Percentiles rank a stretch among this genome's conserved stretches.
phyloP scores from a whole-genome alignment of 805 yeast species.

The Torulaspora maleeae region DNA sequence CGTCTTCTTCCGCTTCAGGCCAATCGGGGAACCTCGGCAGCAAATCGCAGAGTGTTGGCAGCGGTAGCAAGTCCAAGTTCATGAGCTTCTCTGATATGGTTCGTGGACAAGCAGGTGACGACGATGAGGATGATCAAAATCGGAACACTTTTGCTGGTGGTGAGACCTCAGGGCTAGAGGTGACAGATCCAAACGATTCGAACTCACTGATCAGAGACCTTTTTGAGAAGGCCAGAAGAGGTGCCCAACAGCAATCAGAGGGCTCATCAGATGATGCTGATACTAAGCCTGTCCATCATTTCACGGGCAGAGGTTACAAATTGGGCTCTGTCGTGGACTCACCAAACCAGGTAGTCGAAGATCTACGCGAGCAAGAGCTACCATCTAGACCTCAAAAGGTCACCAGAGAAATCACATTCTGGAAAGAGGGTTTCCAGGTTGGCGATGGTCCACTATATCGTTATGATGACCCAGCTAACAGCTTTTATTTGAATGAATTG shows the following conservation, averaged over 20 bases:
- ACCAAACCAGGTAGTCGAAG: constrained; percentile 36
- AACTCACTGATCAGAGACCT: constrained; percentile 49
- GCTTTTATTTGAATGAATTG: constrained; percentile 68
- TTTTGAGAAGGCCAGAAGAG: constrained; percentile 62
- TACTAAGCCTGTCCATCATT: constrained; percentile 32
- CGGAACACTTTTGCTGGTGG: constrained; percentile 62
- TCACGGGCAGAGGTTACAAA: constrained; percentile 41
- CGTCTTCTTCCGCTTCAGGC: constrained; percentile 11
- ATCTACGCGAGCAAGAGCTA: constrained; percentile 33
- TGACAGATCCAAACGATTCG: constrained; percentile 60
- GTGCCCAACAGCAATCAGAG: constrained; percentile 46
- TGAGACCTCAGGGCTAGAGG: constrained; percentile 73
- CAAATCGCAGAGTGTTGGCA: constrained; percentile 3
- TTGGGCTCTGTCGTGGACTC: constrained; percentile 37
- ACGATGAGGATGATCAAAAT: constrained; percentile 49
- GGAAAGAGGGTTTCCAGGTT: constrained; percentile 95
- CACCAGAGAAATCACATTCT: constrained; percentile 78
- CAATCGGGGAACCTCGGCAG: constrained; percentile 4
- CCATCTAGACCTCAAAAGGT: constrained; percentile 46
- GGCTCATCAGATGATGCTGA: constrained; percentile 21
- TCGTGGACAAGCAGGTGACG: constrained; percentile 37
- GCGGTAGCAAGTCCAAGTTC: constrained; percentile 27
- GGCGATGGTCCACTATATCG: constrained; percentile 84
- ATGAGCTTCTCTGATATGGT: constrained; percentile 40
- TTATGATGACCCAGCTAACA: constrained; percentile 91